phyloP scores from a whole-genome alignment of 2,329 filamentous ascomycete genomes.

The Aspergillus spinulosporus region DNA sequence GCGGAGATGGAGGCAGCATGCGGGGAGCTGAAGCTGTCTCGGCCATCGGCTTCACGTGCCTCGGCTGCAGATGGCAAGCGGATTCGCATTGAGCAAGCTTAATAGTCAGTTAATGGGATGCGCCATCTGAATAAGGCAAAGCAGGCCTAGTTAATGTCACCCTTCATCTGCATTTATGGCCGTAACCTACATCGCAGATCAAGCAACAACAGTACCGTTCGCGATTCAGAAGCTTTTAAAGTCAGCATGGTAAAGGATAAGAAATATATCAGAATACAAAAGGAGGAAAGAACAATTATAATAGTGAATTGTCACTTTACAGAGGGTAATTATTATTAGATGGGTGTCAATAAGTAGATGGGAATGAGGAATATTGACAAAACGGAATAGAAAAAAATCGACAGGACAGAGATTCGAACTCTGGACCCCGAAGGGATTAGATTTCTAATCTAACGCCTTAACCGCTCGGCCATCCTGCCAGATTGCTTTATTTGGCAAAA shows the following conservation, averaged over 20 bases:
- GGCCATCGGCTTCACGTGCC: constrained; percentile 21
- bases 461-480: constrained; percentile 16
- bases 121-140: no score
- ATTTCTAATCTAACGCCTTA: constrained; percentile 21
- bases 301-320: not conserved
- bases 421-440: constrained; percentile 18
- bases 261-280: no score
- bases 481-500: not conserved
- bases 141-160: no score
- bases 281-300: no score
- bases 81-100: not conserved
- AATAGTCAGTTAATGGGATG: no score
- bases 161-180: no score
- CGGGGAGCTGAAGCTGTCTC: constrained; percentile 4
- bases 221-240: no score
- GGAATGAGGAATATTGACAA: not conserved
- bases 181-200: no score
- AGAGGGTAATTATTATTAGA: not conserved
- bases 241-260: no score
- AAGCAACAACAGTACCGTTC: no score
- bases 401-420: constrained; percentile 20
- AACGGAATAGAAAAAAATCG: constrained; percentile 8
- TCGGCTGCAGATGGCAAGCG: constrained; percentile 9
- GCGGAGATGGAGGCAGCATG: not conserved
- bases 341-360: no score